Evolutionary conservation across 495 filamentous ascomycete genomes (phyloP).

Genomic region (Jackrogersella multiformis): DNA sequence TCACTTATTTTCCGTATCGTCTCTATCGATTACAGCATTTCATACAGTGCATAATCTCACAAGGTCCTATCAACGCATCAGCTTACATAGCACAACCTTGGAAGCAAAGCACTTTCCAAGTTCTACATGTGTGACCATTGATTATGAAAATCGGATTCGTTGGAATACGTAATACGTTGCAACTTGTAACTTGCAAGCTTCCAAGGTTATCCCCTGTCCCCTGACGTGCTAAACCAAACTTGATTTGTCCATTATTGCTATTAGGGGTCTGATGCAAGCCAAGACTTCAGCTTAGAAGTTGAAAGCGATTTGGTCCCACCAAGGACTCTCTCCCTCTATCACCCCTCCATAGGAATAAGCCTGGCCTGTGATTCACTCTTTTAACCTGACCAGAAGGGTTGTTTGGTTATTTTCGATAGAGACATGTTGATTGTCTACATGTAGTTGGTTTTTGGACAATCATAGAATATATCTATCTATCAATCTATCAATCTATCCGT

Average conservation of each 20-base stretch:
- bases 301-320: constrained; percentile 12
- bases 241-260: constrained; percentile 18
- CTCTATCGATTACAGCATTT: background rate
- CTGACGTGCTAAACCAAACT: constrained; percentile 18
- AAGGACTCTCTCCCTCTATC: constrained; percentile 1
- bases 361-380: too few species aligned
- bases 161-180: background rate
- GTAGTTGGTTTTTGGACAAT: background rate
- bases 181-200: background rate
- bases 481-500: background rate
- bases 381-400: constrained; percentile 8
- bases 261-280: constrained; percentile 39
- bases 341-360: constrained; percentile 32
- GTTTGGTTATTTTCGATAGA: background rate
- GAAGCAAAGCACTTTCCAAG: constrained; percentile 10
- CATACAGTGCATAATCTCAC: constrained; percentile 29
- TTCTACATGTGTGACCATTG: constrained; percentile 27
- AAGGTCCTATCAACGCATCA: too few species aligned
- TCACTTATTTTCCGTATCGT: constrained; percentile 9
- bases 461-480: constrained; percentile 10
- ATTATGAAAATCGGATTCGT: constrained; percentile 12
- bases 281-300: constrained; percentile 36
- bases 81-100: too few species aligned
- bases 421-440: background rate
- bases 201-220: too few species aligned